These are phyloP conservation scores for Leishmania arabica DNA, from an alignment of 208 protist genomes.

Conservation along the genomic window DNA sequence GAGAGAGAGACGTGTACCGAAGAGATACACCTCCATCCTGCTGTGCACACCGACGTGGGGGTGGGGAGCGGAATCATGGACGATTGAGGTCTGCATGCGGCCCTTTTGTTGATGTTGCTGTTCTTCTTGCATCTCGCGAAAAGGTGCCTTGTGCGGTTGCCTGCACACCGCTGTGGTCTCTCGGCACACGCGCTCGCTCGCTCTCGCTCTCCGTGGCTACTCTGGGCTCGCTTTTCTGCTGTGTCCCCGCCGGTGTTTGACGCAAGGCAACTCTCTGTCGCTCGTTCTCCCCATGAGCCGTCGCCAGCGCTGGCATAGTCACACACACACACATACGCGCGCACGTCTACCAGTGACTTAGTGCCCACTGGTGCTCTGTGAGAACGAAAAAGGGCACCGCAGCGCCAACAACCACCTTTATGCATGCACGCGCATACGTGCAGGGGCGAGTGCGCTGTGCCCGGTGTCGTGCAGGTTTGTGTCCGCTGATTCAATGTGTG, in stretches of 20 bases:
- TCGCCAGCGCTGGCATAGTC: background rate
- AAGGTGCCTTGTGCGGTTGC: background rate
- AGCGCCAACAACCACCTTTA: background rate
- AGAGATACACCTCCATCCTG: background rate
- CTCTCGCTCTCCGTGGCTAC: too few species aligned
- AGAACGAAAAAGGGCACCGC: background rate
- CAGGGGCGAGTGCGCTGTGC: background rate
- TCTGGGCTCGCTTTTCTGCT: background rate
- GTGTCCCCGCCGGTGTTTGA: background rate
- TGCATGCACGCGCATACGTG: background rate
- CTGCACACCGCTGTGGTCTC: background rate
- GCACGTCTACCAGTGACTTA: background rate
- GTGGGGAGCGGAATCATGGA: background rate
- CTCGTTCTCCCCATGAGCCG: background rate
- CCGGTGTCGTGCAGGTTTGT: background rate
- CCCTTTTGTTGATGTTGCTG: background rate
- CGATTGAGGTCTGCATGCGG: background rate
- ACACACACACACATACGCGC: background rate
- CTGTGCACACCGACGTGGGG: background rate
- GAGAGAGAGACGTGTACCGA: background rate
- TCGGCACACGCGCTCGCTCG: background rate
- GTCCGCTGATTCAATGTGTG: background rate
- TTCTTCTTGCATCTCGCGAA: background rate
- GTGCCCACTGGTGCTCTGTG: background rate
- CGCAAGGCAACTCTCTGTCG: background rate